Evolutionary conservation across 345 rosid species (phyloP).

Genomic region (Lepidium aucheri): DNA sequence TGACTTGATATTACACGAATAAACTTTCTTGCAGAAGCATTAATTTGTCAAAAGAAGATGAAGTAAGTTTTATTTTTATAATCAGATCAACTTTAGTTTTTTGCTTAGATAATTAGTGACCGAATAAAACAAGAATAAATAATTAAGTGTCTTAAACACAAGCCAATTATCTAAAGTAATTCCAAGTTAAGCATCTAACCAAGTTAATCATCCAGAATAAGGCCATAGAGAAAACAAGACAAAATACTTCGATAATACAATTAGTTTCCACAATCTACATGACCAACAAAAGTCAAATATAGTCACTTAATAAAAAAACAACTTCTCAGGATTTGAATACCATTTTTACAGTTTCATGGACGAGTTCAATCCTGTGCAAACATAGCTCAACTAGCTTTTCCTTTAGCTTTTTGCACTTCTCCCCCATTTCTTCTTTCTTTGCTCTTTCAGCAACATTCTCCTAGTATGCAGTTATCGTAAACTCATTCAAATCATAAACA

Average conservation of each 20-base stretch:
- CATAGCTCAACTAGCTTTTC: conserved; percentile 26
- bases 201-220: neutral
- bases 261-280: conserved; percentile 9
- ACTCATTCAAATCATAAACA: conserved; percentile 23
- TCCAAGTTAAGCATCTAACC: too few relatives aligned
- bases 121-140: too few relatives aligned
- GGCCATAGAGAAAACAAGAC: neutral
- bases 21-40: too few relatives aligned
- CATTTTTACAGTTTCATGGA: conserved; percentile 24
- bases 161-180: too few relatives aligned
- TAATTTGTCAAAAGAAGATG: too few relatives aligned
- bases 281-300: neutral
- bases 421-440: conserved; percentile 29
- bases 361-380: conserved; percentile 25
- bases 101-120: too few relatives aligned
- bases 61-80: too few relatives aligned
- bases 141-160: too few relatives aligned
- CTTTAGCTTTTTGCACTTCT: conserved; percentile 28
- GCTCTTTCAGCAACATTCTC: conserved; percentile 17
- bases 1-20: too few relatives aligned
- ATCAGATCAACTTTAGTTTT: too few relatives aligned
- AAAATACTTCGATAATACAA: neutral
- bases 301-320: neutral
- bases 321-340: conserved; percentile 20
- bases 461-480: conserved; percentile 10